phyloP scores from a whole-genome alignment of 2,329 filamentous ascomycete species.

The Sporothrix luriei region DNA sequence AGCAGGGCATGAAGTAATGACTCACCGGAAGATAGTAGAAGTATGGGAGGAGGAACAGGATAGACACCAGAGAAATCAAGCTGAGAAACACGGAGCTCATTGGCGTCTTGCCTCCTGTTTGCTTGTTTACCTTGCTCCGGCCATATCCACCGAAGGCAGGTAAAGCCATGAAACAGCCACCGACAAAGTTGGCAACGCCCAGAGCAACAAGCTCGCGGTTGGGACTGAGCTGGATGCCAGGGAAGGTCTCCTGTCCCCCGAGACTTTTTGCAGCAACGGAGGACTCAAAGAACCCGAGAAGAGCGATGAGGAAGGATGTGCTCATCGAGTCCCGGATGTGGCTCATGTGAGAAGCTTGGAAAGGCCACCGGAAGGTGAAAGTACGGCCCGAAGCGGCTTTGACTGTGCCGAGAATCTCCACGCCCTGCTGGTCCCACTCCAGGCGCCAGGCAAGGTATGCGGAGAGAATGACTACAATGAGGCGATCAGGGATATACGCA shows the following conservation, averaged over 20 bases:
- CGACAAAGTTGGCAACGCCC: constrained; percentile 86
- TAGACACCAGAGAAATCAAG: constrained; percentile 76
- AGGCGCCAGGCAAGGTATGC: constrained; percentile 76
- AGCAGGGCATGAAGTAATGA: constrained; percentile 34
- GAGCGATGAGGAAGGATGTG: constrained; percentile 87
- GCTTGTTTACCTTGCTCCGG: constrained; percentile 90
- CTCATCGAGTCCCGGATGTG: constrained; percentile 85
- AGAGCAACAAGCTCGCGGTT: constrained; percentile 93
- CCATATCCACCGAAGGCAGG: constrained; percentile 96
- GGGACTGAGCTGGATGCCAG: constrained; percentile 79
- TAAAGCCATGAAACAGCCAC: constrained; percentile 87
- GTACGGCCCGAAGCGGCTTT: constrained; percentile 69
- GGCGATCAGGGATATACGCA: constrained; percentile 89
- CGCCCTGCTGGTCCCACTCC: constrained; percentile 75
- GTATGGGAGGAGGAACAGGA: constrained; percentile 81
- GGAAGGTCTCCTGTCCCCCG: constrained; percentile 68
- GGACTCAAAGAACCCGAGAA: constrained; percentile 98
- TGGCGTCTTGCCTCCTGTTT: constrained; percentile 86
- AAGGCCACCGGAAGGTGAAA: constrained; percentile 86
- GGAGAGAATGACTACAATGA: constrained; percentile 82
- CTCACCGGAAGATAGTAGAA: constrained; percentile 94
- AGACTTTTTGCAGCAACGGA: constrained; percentile 94
- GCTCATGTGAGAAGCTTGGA: constrained; percentile 72
- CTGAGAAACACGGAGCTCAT: constrained; percentile 91
- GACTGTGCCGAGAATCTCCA: constrained; percentile 81